These are phyloP conservation scores for Colletotrichum australisinense DNA, from an alignment of 2,329 filamentous ascomycete genomes.

Conservation along the genomic window DNA sequence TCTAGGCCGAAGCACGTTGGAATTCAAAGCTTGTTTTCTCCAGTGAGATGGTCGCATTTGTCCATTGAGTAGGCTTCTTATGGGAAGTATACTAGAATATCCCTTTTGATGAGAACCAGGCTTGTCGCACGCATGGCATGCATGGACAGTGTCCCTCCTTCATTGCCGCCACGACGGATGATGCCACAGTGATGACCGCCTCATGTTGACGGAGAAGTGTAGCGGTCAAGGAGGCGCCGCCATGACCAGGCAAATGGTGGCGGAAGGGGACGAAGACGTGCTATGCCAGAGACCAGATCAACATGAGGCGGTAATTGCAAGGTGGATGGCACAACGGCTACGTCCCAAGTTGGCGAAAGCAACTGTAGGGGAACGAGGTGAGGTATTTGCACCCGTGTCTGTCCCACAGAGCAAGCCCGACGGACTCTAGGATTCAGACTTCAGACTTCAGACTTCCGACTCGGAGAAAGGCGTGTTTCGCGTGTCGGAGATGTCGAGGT, in stretches of 20 bases:
- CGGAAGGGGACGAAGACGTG: not conserved
- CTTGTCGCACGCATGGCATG: not conserved
- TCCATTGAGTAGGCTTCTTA: not conserved
- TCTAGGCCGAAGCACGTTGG: conserved; percentile 1
- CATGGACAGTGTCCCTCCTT: not conserved
- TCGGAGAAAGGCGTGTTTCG: conserved; percentile 11
- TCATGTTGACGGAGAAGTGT: too few relatives aligned
- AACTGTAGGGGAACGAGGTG: not conserved
- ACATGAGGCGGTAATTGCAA: not conserved
- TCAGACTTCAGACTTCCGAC: not conserved
- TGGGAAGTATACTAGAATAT: not conserved
- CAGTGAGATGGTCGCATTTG: not conserved
- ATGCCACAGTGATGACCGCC: not conserved
- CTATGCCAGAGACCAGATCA: not conserved
- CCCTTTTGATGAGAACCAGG: not conserved
- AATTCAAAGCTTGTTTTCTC: not conserved
- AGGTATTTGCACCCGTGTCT: not conserved
- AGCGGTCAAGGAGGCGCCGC: not conserved
- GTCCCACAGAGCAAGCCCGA: not conserved
- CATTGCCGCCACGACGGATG: not conserved
- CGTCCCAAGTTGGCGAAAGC: not conserved
- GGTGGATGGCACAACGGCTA: not conserved
- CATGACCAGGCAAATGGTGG: not conserved
- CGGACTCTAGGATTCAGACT: not conserved
- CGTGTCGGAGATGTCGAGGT: not conserved